Evolutionary conservation across 1,139 yeast species (phyloP), one percentile per base, ranked within the genome.

Genomic region (Yamadazyma kanchanaburiensis): DNA sequence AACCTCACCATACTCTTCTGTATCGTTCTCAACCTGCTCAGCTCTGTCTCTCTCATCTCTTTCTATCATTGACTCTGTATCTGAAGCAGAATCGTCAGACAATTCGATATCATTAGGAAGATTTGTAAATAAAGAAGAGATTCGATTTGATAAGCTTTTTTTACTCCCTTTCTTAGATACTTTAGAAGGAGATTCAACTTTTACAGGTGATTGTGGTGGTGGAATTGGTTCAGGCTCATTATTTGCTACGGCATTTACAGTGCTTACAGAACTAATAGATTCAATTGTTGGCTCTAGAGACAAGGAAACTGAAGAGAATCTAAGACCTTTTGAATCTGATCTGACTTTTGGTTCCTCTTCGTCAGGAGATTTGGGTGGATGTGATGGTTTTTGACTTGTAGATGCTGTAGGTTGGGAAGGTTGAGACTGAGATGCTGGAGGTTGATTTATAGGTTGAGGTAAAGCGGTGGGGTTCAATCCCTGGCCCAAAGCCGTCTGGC

Each of bases 21-120:
- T 18, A 10, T 15, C 22, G 12, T 24, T 16, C 6, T 6, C 12
- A 5, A 61, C 50, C n/a, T n/a, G n/a, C n/a, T n/a, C n/a, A n/a
- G n/a, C n/a, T n/a, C n/a, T n/a, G n/a, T n/a, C n/a, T n/a, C n/a
- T n/a, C n/a, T n/a, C n/a, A n/a, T n/a, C n/a, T n/a, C n/a, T n/a
- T n/a, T n/a, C n/a, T n/a, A n/a, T n/a, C n/a, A n/a, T n/a, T 1
- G 70, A 59, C 25, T 67, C 74, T 29, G 50, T 45, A 30, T 67
- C 74, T 3, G 70, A 63, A 5, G 70, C 73, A 3, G 72, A 64
- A 42, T 68, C 74, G 34, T 69, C 75, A 0, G 73, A 65, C 6
- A 69, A 44, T 37, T 68, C 74, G 31, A 69, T 66, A 46, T 69
- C 75, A 40, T 69, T 69, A 8, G 75, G 75, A 10, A 69, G 46